Evolutionary conservation across 352 stramenopile genomes (phyloP), one percentile per base, ranked within the genome.

Genomic region (Phytopythium aichiense): DNA sequence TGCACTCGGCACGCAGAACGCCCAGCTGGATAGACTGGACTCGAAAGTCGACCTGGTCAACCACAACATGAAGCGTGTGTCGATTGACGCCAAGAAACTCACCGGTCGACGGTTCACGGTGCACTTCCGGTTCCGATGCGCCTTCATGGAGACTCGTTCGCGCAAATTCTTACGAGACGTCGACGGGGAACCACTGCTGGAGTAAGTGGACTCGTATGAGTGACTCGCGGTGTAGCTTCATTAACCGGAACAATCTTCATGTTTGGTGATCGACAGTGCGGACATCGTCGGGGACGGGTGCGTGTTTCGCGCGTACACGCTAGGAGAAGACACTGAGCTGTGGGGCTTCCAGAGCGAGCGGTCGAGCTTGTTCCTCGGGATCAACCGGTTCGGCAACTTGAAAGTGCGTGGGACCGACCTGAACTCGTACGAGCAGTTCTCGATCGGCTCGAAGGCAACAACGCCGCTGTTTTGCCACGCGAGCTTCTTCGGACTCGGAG

Each of bases 341-440:
- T 94, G 82, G 82, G 84, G 84, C 2, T 91, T 94, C 56, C 82
- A 90, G 58, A 89, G 80, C 55, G 84, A 92, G 42, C 76, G 67
- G 16, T 82, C 82, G 2, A 86, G 72, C 57, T 54, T 77, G 9
- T 94, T 89, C 62, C 56, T 94, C 7, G 84, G 84, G 7, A 66
- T 94, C 48, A 94, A 91, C 42, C 77, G 77, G 2, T 87, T 81
- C 49, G 84, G 84, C 23, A 77, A 76, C 16, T 52, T 94, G 1
- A 92, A 90, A 60, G 72, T 92, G 11, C 71, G 68, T 60, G 84
- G 81, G 0, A 56, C 50, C 12, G 80, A 84, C 49, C 67, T 94
- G 6, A 72, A 85, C 25, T 90, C 82, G 38, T 94, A 92, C 66
- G 84, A 94, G 58, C 82, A 91, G 40, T 87, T 94, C 58, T 73